Percentiles rank a stretch among this genome's conserved stretches.
phyloP scores from a whole-genome alignment of 2,329 filamentous ascomycete species.

The Cladophialophora chaetospira region DNA sequence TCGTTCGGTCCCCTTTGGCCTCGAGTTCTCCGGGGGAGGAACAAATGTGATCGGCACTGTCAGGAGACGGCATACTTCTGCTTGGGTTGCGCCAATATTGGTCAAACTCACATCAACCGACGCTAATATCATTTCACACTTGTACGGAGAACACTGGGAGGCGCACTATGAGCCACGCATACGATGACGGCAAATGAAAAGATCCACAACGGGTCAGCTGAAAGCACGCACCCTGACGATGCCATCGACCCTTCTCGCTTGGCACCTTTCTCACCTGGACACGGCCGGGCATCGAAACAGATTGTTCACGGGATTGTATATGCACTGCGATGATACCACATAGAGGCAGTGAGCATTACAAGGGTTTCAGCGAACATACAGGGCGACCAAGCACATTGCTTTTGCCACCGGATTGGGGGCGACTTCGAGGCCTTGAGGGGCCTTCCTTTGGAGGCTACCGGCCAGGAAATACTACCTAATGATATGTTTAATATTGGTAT shows the following conservation, averaged over 20 bases:
- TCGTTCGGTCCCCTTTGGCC: not conserved
- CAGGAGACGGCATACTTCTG: not conserved
- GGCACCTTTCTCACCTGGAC: too few species aligned
- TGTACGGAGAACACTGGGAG: slow-evolving; percentile 1
- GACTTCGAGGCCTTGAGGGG: too few species aligned
- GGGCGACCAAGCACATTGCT: not conserved
- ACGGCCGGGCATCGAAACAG: too few species aligned
- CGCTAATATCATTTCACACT: slow-evolving; percentile 11
- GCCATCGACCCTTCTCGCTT: too few species aligned
- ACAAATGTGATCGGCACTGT: not conserved
- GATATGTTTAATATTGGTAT: too few species aligned
- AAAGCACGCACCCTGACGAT: too few species aligned
- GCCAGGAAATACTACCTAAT: too few species aligned
- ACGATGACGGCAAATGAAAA: slow-evolving; percentile 16
- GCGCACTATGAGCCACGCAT: slow-evolving; percentile 14
- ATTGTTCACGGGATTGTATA: not conserved
- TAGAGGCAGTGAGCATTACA: not conserved
- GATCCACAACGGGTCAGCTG: too few species aligned
- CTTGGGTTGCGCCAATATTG: slow-evolving; percentile 5
- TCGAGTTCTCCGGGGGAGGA: slow-evolving; percentile 3
- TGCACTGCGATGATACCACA: not conserved
- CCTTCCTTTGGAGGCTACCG: too few species aligned
- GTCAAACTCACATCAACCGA: slow-evolving; percentile 2
- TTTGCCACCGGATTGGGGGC: too few species aligned
- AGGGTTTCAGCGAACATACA: not conserved